Evolutionary conservation across 2,329 filamentous ascomycete genomes (phyloP), one percentile per base, ranked within the genome.

Genomic region (Penicillium frequentans): DNA sequence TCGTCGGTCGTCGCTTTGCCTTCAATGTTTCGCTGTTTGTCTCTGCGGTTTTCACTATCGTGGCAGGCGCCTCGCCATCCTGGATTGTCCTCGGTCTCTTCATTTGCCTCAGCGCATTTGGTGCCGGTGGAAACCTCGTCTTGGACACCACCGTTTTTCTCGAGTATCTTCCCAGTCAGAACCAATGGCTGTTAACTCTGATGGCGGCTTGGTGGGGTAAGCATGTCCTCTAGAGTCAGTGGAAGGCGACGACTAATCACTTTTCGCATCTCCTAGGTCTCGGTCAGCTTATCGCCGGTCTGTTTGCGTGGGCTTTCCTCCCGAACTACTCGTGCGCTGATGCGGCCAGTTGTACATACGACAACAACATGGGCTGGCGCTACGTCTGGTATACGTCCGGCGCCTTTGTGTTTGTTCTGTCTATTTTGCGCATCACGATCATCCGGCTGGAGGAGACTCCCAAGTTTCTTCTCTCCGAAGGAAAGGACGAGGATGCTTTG

Each of bases 1-100:
- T 90, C 33, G 86, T 90, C 58, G 88, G 87, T 6, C 80, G 88
- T 44, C 83, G 84, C 60, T 84, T 84, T 62, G 87, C 88, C 5
- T 91, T 90, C 75, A 90, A 90, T 65, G 74, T 84, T 23, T 86
- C 84, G 2, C 77, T 90, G 11, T 81, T 90, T 64, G 77, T 89
- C 55, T 86, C 83, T 65, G 82, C 84, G 4, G 69, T 84, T 6
- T 86, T 87, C 49, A 82, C 82, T 29, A 84, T 90, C 53, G 75
- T 89, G 1, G 88, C 87, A 1, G 89, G 88, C 4, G 85, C 83
- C 1, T 81, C 84, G 57, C 88, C 88, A 1, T 88, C 81, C 60
- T 92, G 87, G 86, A 74, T 82, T 2, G 81, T 83, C 0, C 77
- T 90, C 13, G 86, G 84, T 0, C 71, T 88, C 23, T 89, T 90